Base-by-base conservation (phyloP, 441 rosid species). In the Capsella rubella region DNA sequence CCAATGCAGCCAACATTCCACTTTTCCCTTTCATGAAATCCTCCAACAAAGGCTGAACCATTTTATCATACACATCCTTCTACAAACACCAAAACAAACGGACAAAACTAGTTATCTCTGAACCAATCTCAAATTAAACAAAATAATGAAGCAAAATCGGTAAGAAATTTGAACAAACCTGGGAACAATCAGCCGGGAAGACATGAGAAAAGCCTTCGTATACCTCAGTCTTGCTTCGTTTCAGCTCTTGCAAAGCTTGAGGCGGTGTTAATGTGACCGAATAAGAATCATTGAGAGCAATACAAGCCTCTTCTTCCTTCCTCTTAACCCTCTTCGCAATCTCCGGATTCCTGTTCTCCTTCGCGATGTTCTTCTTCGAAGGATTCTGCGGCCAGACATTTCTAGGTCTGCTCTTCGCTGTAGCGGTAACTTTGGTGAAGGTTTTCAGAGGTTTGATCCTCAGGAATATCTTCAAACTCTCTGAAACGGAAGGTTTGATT, bases 1-100 rank as follows among this genome's bases (percentile, higher is more conserved):
- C 99, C 71, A 92, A 59, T 0, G 99, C 97, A 25, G 96, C 97
- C 67, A 95, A 60, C 99, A 95, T 88, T 56, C 94, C 91, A 21
- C 86, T 89, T 71, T 85, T 92, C 27, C 97, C 99, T 13, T 51
- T 71, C 15, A 88, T 63, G 69, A 95, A 95, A 77, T 89, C 97
- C 46, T 88, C 97, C 65, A 89, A 92, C 72, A 95, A 61, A 9
- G 96, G 93, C 39, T 67, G 77, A 64, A 87, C 84, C 91, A 89
- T 86, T 69, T 72, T 80, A 65, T 74, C 84, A 66, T 76, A 87
- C 58, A 89, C 90, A 65, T 89, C 89, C 34, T 55, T 69, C 99
- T 94, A 64, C 68, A 61, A 43, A 42, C 69, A 77, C 0, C 13
- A 49, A 21, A 21, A 21, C 2, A 21, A 21, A 21, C 25, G 5